These are phyloP conservation scores for Pelargonium myrrhifolium DNA, from an alignment of 441 rosid species.

Conservation along the genomic window DNA sequence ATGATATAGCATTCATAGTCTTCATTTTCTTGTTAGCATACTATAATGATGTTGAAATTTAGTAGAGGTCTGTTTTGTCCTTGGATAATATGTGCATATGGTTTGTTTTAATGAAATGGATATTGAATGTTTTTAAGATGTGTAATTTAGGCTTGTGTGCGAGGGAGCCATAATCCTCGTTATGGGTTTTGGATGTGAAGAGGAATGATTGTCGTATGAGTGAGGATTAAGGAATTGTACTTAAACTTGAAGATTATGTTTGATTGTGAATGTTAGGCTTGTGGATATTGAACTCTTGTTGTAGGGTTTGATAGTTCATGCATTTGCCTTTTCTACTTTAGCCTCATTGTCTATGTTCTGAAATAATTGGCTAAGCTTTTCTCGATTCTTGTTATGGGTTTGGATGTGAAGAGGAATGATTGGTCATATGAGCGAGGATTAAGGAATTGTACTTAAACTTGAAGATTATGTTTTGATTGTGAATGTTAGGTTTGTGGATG, in stretches of 20 bases:
- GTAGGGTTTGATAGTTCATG: slow-evolving; percentile 19
- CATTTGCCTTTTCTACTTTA: background rate
- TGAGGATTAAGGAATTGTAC: background rate
- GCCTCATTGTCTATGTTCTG: background rate
- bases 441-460: background rate
- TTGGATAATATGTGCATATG: too few species aligned
- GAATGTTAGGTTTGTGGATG: background rate
- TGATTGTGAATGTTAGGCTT: slow-evolving; percentile 5
- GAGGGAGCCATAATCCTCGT: too few species aligned
- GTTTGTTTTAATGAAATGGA: too few species aligned
- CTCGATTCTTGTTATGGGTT: too few species aligned
- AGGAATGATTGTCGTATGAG: slow-evolving; percentile 3
- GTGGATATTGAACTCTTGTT: slow-evolving; percentile 24
- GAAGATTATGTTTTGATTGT: background rate
- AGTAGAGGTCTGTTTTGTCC: too few species aligned
- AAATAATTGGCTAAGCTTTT: background rate
- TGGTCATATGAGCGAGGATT: background rate
- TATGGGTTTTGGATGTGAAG: slow-evolving; percentile 1
- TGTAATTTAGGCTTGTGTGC: too few species aligned
- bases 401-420: slow-evolving; percentile 14
- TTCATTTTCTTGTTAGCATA: too few species aligned
- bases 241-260: background rate
- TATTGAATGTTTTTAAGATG: too few species aligned
- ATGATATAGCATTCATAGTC: background rate
- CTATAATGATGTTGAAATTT: too few species aligned